These are phyloP conservation scores for Lactarius deliciosus DNA, from an alignment of 768 basidiomycete genomes.

Conservation along the genomic window DNA sequence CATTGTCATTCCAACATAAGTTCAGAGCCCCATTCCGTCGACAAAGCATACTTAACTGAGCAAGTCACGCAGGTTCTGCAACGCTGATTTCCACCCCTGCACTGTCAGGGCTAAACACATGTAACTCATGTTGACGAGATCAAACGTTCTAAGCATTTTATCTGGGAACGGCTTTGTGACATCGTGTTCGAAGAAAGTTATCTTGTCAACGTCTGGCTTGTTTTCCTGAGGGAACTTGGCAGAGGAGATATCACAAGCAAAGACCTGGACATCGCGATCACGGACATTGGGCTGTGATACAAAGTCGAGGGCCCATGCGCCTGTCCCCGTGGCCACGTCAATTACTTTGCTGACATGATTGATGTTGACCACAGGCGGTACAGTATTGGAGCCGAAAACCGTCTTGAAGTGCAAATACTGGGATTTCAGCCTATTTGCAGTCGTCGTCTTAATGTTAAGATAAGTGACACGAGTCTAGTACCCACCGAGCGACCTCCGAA, in stretches of 20 bases:
- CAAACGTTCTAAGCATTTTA: too few species aligned
- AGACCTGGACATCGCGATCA: too few species aligned
- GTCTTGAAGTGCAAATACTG: background rate
- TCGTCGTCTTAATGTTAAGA: too few species aligned
- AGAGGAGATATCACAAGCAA: background rate
- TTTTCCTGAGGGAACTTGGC: background rate
- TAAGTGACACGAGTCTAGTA: too few species aligned
- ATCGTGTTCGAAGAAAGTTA: slow-evolving; percentile 11
- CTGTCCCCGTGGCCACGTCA: slow-evolving; percentile 5
- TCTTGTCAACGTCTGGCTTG: too few species aligned
- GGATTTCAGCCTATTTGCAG: too few species aligned
- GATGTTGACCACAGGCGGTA: slow-evolving; percentile 7
- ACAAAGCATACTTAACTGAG: slow-evolving; percentile 1
- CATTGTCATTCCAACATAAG: too few species aligned
- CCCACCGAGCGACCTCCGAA: too few species aligned
- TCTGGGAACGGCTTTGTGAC: slow-evolving; percentile 5
- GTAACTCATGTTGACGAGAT: background rate
- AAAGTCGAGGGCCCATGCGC: slow-evolving; percentile 10
- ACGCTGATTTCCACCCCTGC: slow-evolving; percentile 7
- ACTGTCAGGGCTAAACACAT: background rate
- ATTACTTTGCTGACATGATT: slow-evolving; percentile 5
- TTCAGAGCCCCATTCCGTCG: background rate
- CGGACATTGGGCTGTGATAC: background rate
- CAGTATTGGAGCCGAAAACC: background rate
- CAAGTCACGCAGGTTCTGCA: background rate